A percentile compares a stretch with the other conserved stretches of the same genome.
phyloP scores from a whole-genome alignment of 2,329 filamentous ascomycete species.

The Ascochyta fabae region DNA sequence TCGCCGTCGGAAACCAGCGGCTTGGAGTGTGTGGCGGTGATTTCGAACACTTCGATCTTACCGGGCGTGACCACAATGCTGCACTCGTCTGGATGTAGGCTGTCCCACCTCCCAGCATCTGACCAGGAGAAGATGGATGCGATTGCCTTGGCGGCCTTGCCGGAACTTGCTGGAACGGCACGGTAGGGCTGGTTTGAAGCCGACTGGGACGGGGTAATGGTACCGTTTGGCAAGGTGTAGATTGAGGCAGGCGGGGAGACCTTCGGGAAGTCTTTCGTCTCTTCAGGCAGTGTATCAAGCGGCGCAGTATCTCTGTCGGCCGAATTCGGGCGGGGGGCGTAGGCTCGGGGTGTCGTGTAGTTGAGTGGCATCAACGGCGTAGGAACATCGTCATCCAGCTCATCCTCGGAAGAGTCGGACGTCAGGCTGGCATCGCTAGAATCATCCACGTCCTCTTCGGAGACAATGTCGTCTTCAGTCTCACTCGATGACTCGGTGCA shows the following conservation, averaged over 20 bases:
- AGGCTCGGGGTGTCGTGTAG: slow-evolving; percentile 27
- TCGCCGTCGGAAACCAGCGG: slow-evolving; percentile 50
- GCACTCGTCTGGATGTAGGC: slow-evolving; percentile 67
- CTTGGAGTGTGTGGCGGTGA: slow-evolving; percentile 57
- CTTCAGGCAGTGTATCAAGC: slow-evolving; percentile 21
- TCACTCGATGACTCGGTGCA: slow-evolving; percentile 67
- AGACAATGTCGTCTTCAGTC: slow-evolving; percentile 58
- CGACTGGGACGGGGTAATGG: slow-evolving; percentile 79
- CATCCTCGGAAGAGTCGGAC: slow-evolving; percentile 63
- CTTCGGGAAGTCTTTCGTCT: slow-evolving; percentile 50
- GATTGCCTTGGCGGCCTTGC: slow-evolving; percentile 61
- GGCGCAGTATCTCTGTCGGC: slow-evolving; percentile 20
- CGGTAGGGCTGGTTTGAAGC: slow-evolving; percentile 77
- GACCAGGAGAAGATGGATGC: slow-evolving; percentile 70
- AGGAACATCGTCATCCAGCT: slow-evolving; percentile 58
- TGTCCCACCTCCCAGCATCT: slow-evolving; percentile 64
- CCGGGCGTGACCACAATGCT: slow-evolving; percentile 68
- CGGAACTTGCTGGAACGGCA: slow-evolving; percentile 58
- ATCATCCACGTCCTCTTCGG: slow-evolving; percentile 52
- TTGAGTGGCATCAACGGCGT: slow-evolving; percentile 47
- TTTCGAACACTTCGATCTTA: slow-evolving; percentile 68
- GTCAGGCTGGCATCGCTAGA: slow-evolving; percentile 59
- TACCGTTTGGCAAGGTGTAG: slow-evolving; percentile 53
- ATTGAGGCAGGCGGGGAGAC: slow-evolving; percentile 51
- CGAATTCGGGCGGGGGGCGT: slow-evolving; percentile 19